Evolutionary conservation across 2,329 filamentous ascomycete species (phyloP), one percentile per base, ranked within the genome.

Genomic region (Bipolaris oryzae): DNA sequence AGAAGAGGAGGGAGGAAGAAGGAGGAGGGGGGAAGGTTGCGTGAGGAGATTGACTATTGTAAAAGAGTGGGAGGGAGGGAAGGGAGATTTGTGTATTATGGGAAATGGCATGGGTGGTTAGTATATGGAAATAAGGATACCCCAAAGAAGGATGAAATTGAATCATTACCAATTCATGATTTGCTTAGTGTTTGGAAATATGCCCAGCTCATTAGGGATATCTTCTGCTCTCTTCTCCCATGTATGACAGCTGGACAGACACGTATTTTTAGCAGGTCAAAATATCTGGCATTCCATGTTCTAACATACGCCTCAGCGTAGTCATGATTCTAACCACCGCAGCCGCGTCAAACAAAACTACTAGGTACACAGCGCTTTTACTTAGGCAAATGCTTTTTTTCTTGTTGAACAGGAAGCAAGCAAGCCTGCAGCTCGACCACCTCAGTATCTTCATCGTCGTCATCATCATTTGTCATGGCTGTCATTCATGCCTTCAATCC

Each of bases 11-110:
- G 5, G 64, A 62, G 38, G 61, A 50, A 15, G 61, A 49, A 9
- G 53, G 53, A 9, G 53, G 52, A 21, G 64, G 57, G 31, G 67
- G 67, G 46, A 31, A 55, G 44, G 64, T 63, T 57, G 62, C 56
- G 47, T 68, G 62, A 31, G 2, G 28, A 7, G 25, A 2, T 9
- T 9, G 25, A 9, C 9, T 25, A 5, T 7, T 25, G 7, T 9
- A 25, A 25, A 25, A 10, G 28, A 31, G 10, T n/a, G n/a, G 6
- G 10, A 31, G 28, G 2, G 28, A 31, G 28, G 3, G 28, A 11
- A 3, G 23, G 23, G 23, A 25, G 23, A 7, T n/a, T 28, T 28
- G 25, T 28, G 25, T 9, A 9, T 28, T 21, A 21, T 21, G 21
- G 21, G 21, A n/a, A 25, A 25, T 25, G 7, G 25, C 7, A 28